These are phyloP conservation scores for Neonectria sp. DNA, from an alignment of 2,329 filamentous ascomycete genomes.

Conservation along the genomic window DNA sequence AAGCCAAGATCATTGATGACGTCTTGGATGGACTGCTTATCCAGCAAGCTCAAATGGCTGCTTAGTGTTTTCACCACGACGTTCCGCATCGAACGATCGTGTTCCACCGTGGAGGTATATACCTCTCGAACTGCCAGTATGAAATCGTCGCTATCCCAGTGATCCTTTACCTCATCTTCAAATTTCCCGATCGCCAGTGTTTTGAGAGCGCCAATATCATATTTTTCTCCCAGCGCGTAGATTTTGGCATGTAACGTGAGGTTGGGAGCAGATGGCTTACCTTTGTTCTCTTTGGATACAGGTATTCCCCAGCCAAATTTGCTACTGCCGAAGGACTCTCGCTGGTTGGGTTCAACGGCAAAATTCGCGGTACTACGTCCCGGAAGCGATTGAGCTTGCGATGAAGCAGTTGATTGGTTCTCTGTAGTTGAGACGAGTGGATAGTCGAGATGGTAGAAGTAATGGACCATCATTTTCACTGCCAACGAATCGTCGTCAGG, in stretches of 20 bases:
- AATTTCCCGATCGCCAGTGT: conserved; percentile 11
- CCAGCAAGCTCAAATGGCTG: conserved; percentile 14
- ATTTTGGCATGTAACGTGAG: conserved; percentile 22
- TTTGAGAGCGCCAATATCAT: conserved; percentile 12
- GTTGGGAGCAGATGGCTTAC: conserved; percentile 2
- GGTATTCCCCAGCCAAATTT: neutral
- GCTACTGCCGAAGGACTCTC: neutral
- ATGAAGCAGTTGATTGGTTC: neutral
- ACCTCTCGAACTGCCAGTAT: neutral
- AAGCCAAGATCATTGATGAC: conserved; percentile 10
- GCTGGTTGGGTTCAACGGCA: neutral
- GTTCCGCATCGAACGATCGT: conserved; percentile 15
- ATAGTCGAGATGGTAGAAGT: conserved; percentile 25
- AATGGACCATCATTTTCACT: conserved; percentile 23
- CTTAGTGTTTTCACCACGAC: conserved; percentile 10
- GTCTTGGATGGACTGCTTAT: conserved; percentile 12
- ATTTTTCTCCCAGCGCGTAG: conserved; percentile 17
- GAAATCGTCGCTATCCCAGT: conserved; percentile 12
- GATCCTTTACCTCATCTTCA: conserved; percentile 9
- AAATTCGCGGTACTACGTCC: neutral
- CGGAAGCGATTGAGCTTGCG: neutral
- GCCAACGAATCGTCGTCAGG: conserved; percentile 15
- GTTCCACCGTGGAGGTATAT: conserved; percentile 11
- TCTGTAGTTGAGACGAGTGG: neutral
- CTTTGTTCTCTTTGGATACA: neutral